Base-by-base conservation (phyloP, 768 basidiomycete genomes). In the Pulveroboletus sp. region DNA sequence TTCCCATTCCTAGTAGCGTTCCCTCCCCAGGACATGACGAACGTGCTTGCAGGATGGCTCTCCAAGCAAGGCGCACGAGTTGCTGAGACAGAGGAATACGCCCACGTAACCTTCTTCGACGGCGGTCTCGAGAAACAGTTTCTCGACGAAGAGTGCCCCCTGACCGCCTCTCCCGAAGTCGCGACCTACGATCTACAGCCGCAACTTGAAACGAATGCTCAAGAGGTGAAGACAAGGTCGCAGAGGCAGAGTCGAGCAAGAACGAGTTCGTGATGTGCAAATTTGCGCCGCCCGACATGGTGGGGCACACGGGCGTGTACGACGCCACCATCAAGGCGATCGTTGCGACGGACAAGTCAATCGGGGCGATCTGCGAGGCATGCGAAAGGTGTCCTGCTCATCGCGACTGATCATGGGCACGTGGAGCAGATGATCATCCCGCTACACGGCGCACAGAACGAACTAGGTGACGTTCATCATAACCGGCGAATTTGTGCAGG, bases 11-110 rank as follows among this genome's bases (percentile, higher is more conserved):
- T 80, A 14, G 77, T 91, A 16, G 92, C 93, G 4, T 96, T 93
- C 79, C 91, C 93, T 16, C 93, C 93, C 12, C 89, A 91, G 61
- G 75, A 75, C 7, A 95, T 95, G 93, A 86, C 85, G 53, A 93
- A 97, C 68, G 93, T 96, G 40, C 81, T 97, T 14, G 93, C 93
- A 0, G 93, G 95, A 63, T 93, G 89, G 87, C 77, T 96, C 20
- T 74, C 81, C 29, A 86, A 82, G 60, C 71, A 93, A 50, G 89
- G 79, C 9, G 85, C 85, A 3, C 93, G 95, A 62, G 81, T 96
- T 45, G 93, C 92, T 80, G 93, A 96, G 68, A 95, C 93, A n/a
- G 93, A 95, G 67, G 95, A 97, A 71, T 97, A 94, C 68, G 93
- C 93, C 2, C 93, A 97, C 63, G 90, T 97, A 47, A 97, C 93